Conservation (phyloP, 2,329 filamentous ascomycete genomes). For the Kalaharituber pfeilii region DNA sequence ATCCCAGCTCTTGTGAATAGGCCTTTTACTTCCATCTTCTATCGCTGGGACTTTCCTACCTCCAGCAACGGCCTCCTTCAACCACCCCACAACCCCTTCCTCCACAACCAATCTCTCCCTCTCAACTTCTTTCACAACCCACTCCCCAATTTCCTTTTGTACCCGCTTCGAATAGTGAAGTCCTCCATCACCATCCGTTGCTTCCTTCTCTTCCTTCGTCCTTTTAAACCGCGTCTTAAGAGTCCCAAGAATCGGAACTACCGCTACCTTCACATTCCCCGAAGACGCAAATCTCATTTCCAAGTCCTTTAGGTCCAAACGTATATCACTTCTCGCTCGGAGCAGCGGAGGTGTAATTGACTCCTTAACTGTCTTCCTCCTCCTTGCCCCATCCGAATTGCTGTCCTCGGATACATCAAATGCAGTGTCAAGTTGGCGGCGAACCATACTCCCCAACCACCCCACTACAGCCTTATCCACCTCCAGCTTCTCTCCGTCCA, state of each 20-base stretch:
- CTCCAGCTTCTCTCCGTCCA: not conserved
- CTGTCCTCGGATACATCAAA: not conserved
- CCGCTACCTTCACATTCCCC: constrained; percentile 1
- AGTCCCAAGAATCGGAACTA: constrained; percentile 1
- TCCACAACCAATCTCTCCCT: constrained; percentile 9
- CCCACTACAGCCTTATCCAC: not conserved
- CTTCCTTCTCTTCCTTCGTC: not conserved
- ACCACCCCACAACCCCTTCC: constrained; percentile 4
- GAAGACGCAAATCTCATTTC: constrained; percentile 7
- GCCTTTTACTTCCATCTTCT: too few relatives aligned
- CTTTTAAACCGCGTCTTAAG: not conserved
- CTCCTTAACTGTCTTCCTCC: too few relatives aligned
- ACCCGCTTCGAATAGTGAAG: constrained; percentile 7
- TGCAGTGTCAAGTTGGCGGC: not conserved
- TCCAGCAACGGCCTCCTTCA: constrained; percentile 7
- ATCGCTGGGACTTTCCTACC: constrained; percentile 5
- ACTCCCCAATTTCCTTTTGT: constrained; percentile 6
- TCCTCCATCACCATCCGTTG: constrained; percentile 5
- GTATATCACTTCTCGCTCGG: too few relatives aligned
- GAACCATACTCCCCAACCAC: not conserved
- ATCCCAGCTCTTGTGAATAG: not conserved
- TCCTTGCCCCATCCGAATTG: constrained; percentile 10
- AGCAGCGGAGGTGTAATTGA: too few relatives aligned
- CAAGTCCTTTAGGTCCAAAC: too few relatives aligned
- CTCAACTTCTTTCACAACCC: not conserved